Base-by-base conservation (phyloP, 2,329 filamentous ascomycete species). In the Teratosphaeria nubilosa region DNA sequence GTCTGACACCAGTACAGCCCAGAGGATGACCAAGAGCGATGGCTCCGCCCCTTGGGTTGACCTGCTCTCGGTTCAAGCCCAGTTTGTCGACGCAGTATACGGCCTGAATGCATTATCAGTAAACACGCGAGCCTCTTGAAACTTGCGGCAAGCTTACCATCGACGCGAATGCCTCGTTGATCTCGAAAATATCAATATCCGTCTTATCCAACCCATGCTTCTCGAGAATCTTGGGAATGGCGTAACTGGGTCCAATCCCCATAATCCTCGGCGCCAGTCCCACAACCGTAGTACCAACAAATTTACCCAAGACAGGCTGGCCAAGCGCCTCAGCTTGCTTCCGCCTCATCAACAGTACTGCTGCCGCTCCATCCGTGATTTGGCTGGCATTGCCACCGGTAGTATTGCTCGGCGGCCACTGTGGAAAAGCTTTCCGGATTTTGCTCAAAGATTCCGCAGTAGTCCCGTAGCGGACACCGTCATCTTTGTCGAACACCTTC, bases 161-260 rank as follows among this genome's bases (percentile, higher is more conserved):
- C 4, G 89, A 90, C 30, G 94, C 92, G 71, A 99, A 99, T 0
- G 94, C 94, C 77, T 99, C 94, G 74, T 99, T 99, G 75, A 99
- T 95, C 73, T 97, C 94, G 92, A 92, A 97, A 24, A 96, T 78
- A 4, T 92, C 86, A 53, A 99, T 90, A 73, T 97, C 88, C 53
- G 95, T 87, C 75, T 91, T 90, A 63, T 84, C 90, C 65, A 99
- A 91, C 10, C 91, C 91, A 0, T 94, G 94, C 58, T 91, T 83
- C 74, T 91, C 83, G 54, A 99, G 80, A 10, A 91, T 91, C 66
- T 96, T 84, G 2, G 92, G 90, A 0, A 97, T 91, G 4, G 92
- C 92, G 74, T 95, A 91, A 48, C 94, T 82, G 0, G 94, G 94
- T 1, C 94, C 94, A 51, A 96, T 79, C 16, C 94, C 91, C 78